A percentile compares a stretch with the other conserved stretches of the same genome.
These are phyloP conservation scores for Rhizopogon vinicolor DNA, from an alignment of 768 basidiomycete genomes.

Conservation along the genomic window DNA sequence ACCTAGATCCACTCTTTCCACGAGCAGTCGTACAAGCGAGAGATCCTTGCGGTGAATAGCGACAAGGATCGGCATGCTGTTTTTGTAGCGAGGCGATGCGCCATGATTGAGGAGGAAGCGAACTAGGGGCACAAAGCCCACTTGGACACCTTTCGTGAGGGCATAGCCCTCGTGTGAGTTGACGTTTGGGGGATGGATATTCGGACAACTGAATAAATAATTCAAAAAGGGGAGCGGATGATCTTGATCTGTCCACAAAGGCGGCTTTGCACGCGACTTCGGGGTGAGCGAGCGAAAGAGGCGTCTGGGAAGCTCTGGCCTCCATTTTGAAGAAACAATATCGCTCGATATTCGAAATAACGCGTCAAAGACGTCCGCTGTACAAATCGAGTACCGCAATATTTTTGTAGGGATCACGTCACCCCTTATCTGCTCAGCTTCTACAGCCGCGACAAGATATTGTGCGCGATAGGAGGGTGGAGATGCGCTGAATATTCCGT, in stretches of 20 bases:
- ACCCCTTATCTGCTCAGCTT: constrained; percentile 10
- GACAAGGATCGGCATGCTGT: constrained; percentile 62
- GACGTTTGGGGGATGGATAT: constrained; percentile 38
- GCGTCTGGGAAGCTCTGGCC: constrained; percentile 57
- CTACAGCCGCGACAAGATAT: constrained; percentile 49
- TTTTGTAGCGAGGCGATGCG: constrained; percentile 63
- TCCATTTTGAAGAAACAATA: neutral
- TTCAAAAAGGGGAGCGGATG: constrained; percentile 62
- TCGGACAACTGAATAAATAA: constrained; percentile 44
- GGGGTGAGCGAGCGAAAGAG: constrained; percentile 55
- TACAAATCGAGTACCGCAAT: constrained; percentile 40
- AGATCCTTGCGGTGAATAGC: constrained; percentile 74
- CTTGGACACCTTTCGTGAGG: constrained; percentile 73
- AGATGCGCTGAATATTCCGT: constrained; percentile 49
- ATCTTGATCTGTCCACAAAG: constrained; percentile 43
- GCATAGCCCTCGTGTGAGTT: constrained; percentile 81
- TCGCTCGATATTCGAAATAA: constrained; percentile 32
- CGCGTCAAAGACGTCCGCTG: constrained; percentile 36
- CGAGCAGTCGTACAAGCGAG: constrained; percentile 64
- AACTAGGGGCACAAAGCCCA: constrained; percentile 58
- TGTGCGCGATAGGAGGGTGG: constrained; percentile 57
- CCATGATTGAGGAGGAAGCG: constrained; percentile 65
- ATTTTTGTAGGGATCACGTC: constrained; percentile 36
- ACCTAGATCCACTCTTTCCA: constrained; percentile 46
- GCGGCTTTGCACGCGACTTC: constrained; percentile 9